phyloP scores from a whole-genome alignment of 2,329 filamentous ascomycete genomes.

The Graphilbum ipis-grandicollis region DNA sequence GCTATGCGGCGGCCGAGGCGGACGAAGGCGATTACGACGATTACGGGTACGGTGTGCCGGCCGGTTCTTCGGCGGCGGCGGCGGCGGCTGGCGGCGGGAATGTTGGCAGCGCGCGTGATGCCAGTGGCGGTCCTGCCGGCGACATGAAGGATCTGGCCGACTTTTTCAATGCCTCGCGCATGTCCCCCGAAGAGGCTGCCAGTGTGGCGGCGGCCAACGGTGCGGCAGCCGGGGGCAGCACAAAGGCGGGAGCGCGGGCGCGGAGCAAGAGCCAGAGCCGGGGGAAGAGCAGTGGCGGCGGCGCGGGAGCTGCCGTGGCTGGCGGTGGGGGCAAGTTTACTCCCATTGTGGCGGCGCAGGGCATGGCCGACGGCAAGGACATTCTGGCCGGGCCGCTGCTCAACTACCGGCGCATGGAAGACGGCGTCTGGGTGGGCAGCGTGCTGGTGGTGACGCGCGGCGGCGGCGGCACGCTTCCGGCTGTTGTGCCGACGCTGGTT shows the following conservation, averaged over 20 bases:
- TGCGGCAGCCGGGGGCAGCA: slow-evolving; percentile 4
- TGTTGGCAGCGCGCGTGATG: slow-evolving; percentile 22
- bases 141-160: slow-evolving; percentile 32
- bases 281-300: too few species aligned
- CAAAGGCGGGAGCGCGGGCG: background rate
- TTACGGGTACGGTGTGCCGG: too few species aligned
- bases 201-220: slow-evolving; percentile 10
- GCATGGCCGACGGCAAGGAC: slow-evolving; percentile 30
- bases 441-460: slow-evolving; percentile 68
- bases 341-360: slow-evolving; percentile 6
- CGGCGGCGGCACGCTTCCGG: slow-evolving; percentile 41
- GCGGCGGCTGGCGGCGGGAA: slow-evolving; percentile 25
- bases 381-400: slow-evolving; percentile 57
- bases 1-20: slow-evolving; percentile 29
- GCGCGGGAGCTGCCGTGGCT: too few species aligned
- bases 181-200: slow-evolving; percentile 21
- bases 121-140: slow-evolving; percentile 21
- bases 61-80: slow-evolving; percentile 4
- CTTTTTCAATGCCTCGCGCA: slow-evolving; percentile 37
- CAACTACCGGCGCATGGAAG: slow-evolving; percentile 62
- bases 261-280: background rate
- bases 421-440: slow-evolving; percentile 61
- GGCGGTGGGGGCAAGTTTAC: too few species aligned
- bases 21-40: too few species aligned
- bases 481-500: slow-evolving; percentile 39